Conservation (phyloP, 371 early-diverging fungal species). For the Mortierella sp. region DNA sequence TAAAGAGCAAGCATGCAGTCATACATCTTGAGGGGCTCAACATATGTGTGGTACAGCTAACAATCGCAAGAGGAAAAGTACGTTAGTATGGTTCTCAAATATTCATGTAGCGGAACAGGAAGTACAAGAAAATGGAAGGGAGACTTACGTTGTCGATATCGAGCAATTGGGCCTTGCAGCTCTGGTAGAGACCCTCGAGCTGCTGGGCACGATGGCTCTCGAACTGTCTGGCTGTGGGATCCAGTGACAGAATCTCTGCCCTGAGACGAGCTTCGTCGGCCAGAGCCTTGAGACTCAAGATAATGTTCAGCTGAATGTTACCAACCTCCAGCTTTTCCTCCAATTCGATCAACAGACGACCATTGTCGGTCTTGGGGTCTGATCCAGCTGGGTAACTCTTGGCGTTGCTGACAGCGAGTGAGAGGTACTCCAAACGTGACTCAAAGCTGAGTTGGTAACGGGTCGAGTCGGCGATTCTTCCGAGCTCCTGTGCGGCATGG, state of each 20-base stretch:
- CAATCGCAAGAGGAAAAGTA: not conserved
- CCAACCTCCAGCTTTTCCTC: conserved; percentile 75
- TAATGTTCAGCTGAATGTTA: conserved; percentile 62
- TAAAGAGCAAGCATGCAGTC: conserved; percentile 74
- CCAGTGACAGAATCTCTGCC: conserved; percentile 12
- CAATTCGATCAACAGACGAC: conserved; percentile 62
- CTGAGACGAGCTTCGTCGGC: conserved; percentile 27
- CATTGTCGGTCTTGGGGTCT: conserved; percentile 53
- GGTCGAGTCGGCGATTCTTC: conserved; percentile 68
- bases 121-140: not conserved
- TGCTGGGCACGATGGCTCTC: conserved; percentile 27
- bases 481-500: conserved; percentile 77
- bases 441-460: conserved; percentile 63
- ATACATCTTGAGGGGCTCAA: conserved; percentile 69
- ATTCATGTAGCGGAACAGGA: not conserved
- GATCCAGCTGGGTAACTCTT: conserved; percentile 67
- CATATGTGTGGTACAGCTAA: conserved; percentile 68
- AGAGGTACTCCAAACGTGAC: conserved; percentile 77
- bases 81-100: not conserved
- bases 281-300: conserved; percentile 40
- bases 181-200: conserved; percentile 54
- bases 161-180: conserved; percentile 55
- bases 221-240: conserved; percentile 14
- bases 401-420: conserved; percentile 80
- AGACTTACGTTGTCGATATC: conserved; percentile 55